phyloP scores from a whole-genome alignment of 2,329 filamentous ascomycete genomes.

The Pseudogymnoascus verrucosus region DNA sequence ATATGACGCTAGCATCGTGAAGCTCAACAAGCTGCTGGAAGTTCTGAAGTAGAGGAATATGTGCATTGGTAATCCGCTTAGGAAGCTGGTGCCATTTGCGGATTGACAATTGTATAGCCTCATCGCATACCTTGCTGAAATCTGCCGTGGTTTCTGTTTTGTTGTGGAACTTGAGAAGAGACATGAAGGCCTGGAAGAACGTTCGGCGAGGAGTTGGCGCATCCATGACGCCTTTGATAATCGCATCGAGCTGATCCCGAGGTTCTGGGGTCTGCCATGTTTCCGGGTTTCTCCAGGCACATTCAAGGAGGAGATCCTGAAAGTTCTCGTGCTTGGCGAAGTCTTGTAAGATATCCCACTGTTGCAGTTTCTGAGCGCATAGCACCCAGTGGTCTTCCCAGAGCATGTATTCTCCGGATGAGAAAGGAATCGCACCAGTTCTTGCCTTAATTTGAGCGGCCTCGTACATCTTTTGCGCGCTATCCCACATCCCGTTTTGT shows the following conservation, averaged over 20 bases:
- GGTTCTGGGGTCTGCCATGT: constrained; percentile 86
- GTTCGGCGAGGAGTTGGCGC: constrained; percentile 86
- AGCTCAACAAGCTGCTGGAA: constrained; percentile 97
- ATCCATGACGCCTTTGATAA: constrained; percentile 96
- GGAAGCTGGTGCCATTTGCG: constrained; percentile 99
- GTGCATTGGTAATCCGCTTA: constrained; percentile 83
- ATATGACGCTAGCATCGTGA: constrained; percentile 96
- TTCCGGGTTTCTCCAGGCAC: constrained; percentile 90
- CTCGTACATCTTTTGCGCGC: constrained; percentile 95
- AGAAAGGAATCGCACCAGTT: constrained; percentile 92
- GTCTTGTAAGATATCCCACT: constrained; percentile 96
- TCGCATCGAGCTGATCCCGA: constrained; percentile 79
- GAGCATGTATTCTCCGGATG: constrained; percentile 93
- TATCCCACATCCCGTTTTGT: constrained; percentile 99
- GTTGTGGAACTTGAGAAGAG: constrained; percentile 85
- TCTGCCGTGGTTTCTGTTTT: constrained; percentile 74
- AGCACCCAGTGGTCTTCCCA: constrained; percentile 99
- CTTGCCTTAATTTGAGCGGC: constrained; percentile 94
- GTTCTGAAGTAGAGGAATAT: constrained; percentile 90
- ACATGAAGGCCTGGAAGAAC: constrained; percentile 99
- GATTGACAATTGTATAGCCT: constrained; percentile 94
- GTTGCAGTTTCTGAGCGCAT: constrained; percentile 94
- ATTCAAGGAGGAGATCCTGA: constrained; percentile 90
- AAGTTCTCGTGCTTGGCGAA: constrained; percentile 99
- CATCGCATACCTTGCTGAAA: constrained; percentile 86